Evolutionary conservation across 2,329 filamentous ascomycete genomes (phyloP).

Genomic region (Diplocarpon mali): DNA sequence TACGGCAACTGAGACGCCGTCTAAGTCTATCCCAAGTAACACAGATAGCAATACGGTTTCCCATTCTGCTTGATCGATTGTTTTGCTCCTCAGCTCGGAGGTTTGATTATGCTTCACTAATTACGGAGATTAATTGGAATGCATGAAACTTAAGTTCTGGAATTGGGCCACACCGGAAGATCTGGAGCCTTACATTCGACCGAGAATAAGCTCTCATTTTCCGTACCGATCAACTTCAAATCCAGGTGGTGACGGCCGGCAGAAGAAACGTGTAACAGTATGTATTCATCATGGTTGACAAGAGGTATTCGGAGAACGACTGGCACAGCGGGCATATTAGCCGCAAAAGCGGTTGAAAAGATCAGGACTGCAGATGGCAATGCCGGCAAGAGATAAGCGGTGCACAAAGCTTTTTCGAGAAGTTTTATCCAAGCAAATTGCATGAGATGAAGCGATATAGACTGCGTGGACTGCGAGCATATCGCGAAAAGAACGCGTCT

Average conservation of each 20-base stretch:
- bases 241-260: constrained; percentile 44
- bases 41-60: constrained; percentile 45
- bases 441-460: no score
- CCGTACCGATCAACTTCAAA: constrained; percentile 56
- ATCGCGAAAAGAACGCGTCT: no score
- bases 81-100: constrained; percentile 40
- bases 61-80: constrained; percentile 56
- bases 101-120: constrained; percentile 47
- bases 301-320: constrained; percentile 46
- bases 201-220: constrained; percentile 29
- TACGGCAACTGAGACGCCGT: constrained; percentile 36
- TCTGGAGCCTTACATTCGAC: constrained; percentile 22
- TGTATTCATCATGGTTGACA: constrained; percentile 39
- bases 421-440: no score
- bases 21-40: constrained; percentile 35
- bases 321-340: constrained; percentile 9
- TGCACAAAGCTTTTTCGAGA: no score
- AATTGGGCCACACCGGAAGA: constrained; percentile 15
- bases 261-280: constrained; percentile 49
- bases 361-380: no score
- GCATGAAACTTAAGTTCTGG: constrained; percentile 17
- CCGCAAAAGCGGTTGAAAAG: not conserved
- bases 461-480: no score
- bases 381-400: no score
- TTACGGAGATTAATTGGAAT: not conserved